Evolutionary conservation across 139 green algal species (phyloP), one percentile per base, ranked within the genome.

Genomic region (Coelastrella sp.): DNA sequence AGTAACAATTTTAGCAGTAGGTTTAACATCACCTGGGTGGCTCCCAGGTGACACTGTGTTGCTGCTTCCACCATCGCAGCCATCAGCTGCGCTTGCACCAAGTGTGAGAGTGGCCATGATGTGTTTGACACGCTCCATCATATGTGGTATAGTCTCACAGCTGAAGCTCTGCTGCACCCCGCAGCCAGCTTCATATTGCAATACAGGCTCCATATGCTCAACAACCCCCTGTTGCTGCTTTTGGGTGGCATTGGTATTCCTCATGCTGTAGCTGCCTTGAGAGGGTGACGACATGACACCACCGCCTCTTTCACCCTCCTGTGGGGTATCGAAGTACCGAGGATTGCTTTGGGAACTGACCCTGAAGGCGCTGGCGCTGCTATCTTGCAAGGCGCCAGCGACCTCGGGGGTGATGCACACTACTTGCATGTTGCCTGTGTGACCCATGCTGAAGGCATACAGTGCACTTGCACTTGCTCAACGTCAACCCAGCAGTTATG

Each of bases 91-190:
- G 4, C 12, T 72, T 4, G 35, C 3, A 49, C 35, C 35, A 3
- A 49, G 3, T 49, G 35, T n/a, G 7, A 60, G 24, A 12, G 60
- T 10, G 15, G 22, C 59, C 60, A 87, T 35, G 59, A 76, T 19
- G 22, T 20, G 20, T 8, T 24, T 25, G 6, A 68, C 82, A 61
- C 68, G 61, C 60, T 75, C 60, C 82, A 87, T 87, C 82, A 87
- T 74, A n/a, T 87, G 22, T 14, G 82, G 35, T 60, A 87, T 60
- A 35, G 15, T 75, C 12, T 87, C 82, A 11, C n/a, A 87, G 82
- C 25, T 87, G n/a, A 3, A 27, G 68, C 68, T 76, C 15, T 24
- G 68, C 68, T 8, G n/a, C 15, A 70, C 14, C 63, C 11, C 5
- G 63, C 68, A 27, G 19, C 19, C 68, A 20, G 63, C 12, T 70